Conservation (phyloP, 75 land plant species). For the Cupressus sempervirens region DNA sequence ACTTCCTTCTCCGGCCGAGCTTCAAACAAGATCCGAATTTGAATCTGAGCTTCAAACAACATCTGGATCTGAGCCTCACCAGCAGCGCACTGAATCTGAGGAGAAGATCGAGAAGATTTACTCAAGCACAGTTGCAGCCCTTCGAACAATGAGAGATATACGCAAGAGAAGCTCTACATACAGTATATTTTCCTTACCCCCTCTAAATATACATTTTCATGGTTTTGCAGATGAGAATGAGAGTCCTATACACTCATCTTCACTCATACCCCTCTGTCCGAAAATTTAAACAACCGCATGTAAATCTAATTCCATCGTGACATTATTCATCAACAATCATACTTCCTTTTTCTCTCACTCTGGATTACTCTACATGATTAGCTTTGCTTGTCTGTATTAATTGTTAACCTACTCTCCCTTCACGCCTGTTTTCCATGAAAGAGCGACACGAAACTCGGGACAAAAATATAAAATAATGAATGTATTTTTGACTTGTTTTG, state of each 20-base stretch:
- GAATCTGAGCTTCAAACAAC: not conserved
- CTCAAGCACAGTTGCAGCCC: slow-evolving; percentile 71
- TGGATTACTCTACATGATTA: too few relatives aligned
- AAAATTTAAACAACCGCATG: not conserved
- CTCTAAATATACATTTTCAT: slow-evolving; percentile 20
- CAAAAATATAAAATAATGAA: too few relatives aligned
- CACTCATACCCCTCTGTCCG: not conserved
- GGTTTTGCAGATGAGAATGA: not conserved
- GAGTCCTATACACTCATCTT: not conserved
- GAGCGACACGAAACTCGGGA: too few relatives aligned
- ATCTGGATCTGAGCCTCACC: not conserved
- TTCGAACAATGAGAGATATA: slow-evolving; percentile 64
- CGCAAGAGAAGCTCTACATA: slow-evolving; percentile 80
- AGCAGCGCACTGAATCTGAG: not conserved
- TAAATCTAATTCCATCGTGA: too few relatives aligned
- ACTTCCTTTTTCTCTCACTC: too few relatives aligned
- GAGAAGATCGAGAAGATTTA: slow-evolving; percentile 56
- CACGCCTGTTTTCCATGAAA: too few relatives aligned
- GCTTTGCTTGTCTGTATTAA: too few relatives aligned
- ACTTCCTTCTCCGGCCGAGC: not conserved
- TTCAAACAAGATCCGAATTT: not conserved
- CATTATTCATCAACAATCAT: too few relatives aligned
- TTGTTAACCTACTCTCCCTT: too few relatives aligned
- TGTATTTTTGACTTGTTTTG: too few relatives aligned
- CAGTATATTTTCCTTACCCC: slow-evolving; percentile 75